Evolutionary conservation across 805 yeast species (phyloP), one percentile per base, ranked within the genome.

Genomic region (Monosporozyma aerobia): DNA sequence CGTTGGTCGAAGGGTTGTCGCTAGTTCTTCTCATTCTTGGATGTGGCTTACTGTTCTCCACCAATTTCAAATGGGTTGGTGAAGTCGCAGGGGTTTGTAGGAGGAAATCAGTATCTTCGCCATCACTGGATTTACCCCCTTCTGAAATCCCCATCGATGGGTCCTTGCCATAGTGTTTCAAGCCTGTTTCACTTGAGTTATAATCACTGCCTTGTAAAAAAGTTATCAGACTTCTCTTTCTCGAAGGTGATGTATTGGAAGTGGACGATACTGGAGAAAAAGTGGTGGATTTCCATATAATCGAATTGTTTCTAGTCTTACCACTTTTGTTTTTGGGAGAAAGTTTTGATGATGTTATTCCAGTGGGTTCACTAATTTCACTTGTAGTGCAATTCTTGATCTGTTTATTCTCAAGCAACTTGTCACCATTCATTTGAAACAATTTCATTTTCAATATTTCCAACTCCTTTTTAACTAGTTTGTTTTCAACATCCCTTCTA

Each of bases 1-100:
- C 65, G 49, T 60, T 63, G 39, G 60, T 59, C 30, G 62, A 55
- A 9, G 67, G 65, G 49, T 63, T 60, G 43, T 64, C 66, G 41
- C 67, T 58, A 11, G 54, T 61, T 33, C 68, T 53, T 46, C 64
- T 60, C 66, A 61, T 59, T 49, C 69, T 58, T 35, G 69, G 67
- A 53, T 65, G 68, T n/a, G 65, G 64, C 49, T 61, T 63, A 47
- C 57, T 60, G 49, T 59, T 60, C 48, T 65, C 69, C 3, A 64
- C 68, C 22, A 62, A 52, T 46, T 54, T 54, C 35, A 58, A 49
- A 11, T 50, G 35, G 2, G 29, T 23, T 14, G 43, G 43, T 6
- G 43, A 39, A 39, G 43, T 19, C 10, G 43, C 19, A 11, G 14
- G 25, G 14, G 25, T 39, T 13, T 35, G 39, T 35, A 35, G 14